Evolutionary conservation across 2,329 filamentous ascomycete genomes (phyloP).

Genomic region (Alternaria alternata): DNA sequence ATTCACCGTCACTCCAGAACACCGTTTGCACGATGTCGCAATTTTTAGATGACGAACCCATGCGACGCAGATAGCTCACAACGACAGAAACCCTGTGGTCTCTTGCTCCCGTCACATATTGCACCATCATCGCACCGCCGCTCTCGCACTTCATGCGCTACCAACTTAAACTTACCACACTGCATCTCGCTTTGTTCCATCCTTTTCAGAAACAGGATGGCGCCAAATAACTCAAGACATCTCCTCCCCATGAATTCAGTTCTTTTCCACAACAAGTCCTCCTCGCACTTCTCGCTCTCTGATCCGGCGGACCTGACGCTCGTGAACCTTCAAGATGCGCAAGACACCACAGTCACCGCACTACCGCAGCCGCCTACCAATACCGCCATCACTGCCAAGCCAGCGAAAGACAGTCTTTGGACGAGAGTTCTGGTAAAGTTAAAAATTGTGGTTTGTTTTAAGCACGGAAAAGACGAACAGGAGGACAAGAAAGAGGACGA

Average conservation of each 20-base stretch:
- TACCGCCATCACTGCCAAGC: not conserved
- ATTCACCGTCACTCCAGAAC: not conserved
- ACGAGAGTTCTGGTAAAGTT: not conserved
- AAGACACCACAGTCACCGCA: constrained; percentile 20
- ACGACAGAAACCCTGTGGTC: accelerated
- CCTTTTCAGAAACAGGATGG: not conserved
- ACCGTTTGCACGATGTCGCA: constrained; percentile 6
- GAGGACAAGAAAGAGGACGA: not conserved
- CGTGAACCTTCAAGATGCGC: constrained; percentile 15
- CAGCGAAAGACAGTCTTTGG: not conserved
- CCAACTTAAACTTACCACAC: no score
- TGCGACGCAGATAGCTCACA: not conserved
- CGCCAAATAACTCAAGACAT: constrained; percentile 16
- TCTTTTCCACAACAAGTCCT: constrained; percentile 8
- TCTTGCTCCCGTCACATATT: not conserved
- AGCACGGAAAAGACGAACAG: not conserved
- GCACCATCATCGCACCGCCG: not conserved
- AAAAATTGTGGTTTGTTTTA: not conserved
- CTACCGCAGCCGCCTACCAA: constrained; percentile 4
- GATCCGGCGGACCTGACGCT: not conserved
- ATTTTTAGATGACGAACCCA: no score
- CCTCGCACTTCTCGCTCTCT: not conserved
- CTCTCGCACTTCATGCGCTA: not conserved
- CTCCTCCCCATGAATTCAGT: constrained; percentile 19
- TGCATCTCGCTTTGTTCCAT: not conserved